Base-by-base conservation (phyloP, 768 basidiomycete species). In the Suillus placidus region DNA sequence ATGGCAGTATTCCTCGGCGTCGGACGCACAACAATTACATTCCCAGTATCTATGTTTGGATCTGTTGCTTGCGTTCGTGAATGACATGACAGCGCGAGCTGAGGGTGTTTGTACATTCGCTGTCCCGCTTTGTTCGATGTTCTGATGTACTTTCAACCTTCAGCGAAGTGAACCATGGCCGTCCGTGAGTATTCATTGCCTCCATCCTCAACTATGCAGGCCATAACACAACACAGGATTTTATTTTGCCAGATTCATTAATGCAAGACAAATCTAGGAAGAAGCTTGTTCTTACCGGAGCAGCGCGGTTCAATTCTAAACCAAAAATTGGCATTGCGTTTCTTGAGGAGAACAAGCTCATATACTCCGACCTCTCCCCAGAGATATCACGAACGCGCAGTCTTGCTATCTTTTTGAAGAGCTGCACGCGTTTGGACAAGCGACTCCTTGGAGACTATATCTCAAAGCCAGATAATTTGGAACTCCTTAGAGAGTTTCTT, bases 361-460 rank as follows among this genome's bases (percentile, higher is more conserved):
- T 99, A 65, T 91, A 92, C 73, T 78, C 82, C 6, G 87, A 92
- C 67, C 77, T 87, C 38, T 85, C 86, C 23, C 76, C 83, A 18
- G 83, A 80, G 14, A 78, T 86, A 23, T 82, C 92, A 8, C 87
- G 84, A 63, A 74, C 84, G 4, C 83, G 82, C 60, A 93, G 90
- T 70, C 83, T 99, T 34, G 97, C 97, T 8, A 85, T 73, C 55
- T 97, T 98, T 75, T 79, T 99, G 65, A 95, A 96, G 79, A 88
- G 82, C 51, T 92, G 89, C 60, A 88, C 91, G 7, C 82, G 92
- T 55, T 81, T 99, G 37, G 96, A 99, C 77, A 99, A 99, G 80
- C 91, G 93, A 60, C 78, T 97, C 1, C 81, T 99, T 0, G 97
- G 97, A 3, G 97, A 99, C 73, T 99, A 88, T 76, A 86, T 99